phyloP scores from a whole-genome alignment of 1,284 basidiomycete species.

The Pseudozyma thailandica region DNA sequence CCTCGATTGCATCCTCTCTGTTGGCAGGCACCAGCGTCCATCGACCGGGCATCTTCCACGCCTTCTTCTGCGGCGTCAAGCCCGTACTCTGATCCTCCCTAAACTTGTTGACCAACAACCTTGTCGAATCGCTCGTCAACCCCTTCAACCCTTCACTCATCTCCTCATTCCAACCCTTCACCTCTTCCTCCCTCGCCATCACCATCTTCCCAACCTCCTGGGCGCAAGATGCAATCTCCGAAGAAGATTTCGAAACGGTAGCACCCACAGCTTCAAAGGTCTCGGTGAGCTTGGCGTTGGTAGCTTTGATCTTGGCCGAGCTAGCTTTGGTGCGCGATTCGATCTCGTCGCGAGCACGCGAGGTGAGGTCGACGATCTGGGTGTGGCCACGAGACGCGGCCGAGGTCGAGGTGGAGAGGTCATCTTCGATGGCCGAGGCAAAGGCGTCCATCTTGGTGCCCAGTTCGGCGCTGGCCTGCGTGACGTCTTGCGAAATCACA shows the following conservation, averaged over 20 bases:
- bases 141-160: constrained; percentile 9
- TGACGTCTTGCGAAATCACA: constrained; percentile 18
- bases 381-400: constrained; percentile 7
- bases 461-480: constrained; percentile 28
- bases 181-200: constrained; percentile 6
- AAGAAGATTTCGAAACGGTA: constrained; percentile 6
- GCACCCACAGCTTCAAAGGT: constrained; percentile 19
- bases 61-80: constrained; percentile 54
- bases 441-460: constrained; percentile 40
- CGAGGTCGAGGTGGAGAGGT: constrained; percentile 19
- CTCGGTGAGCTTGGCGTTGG: constrained; percentile 38
- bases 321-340: constrained; percentile 32
- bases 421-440: constrained; percentile 39
- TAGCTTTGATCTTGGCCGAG: constrained; percentile 35
- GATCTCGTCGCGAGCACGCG: constrained; percentile 18
- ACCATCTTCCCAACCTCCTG: constrained; percentile 9
- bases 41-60: constrained; percentile 30
- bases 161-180: constrained; percentile 18
- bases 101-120: constrained; percentile 23
- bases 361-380: constrained; percentile 14
- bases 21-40: constrained; percentile 51
- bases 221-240: constrained; percentile 3
- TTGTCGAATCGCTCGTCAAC: constrained; percentile 23
- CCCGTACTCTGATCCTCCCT: constrained; percentile 47
- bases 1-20: constrained; percentile 46